Conservation (phyloP, 1,284 basidiomycete genomes). For the Earliella scabrosa region DNA sequence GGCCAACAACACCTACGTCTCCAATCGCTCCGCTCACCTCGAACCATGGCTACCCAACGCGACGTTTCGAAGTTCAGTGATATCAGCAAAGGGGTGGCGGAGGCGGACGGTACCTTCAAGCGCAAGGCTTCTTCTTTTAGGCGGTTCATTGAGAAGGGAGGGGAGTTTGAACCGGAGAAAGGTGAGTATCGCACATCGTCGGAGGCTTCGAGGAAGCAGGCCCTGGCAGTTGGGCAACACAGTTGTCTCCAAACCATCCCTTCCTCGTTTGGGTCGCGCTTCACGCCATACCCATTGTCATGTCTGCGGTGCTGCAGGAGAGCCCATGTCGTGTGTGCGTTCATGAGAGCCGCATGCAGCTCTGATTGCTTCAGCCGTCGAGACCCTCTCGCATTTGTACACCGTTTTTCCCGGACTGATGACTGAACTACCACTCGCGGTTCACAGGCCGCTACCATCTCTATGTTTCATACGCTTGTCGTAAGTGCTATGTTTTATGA, state of each 20-base stretch:
- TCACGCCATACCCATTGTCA: no score
- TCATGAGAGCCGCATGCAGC: no score
- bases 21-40: neutral
- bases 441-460: constrained; percentile 88
- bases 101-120: constrained; percentile 81
- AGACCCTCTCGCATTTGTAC: no score
- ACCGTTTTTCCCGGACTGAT: no score
- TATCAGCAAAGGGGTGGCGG: constrained; percentile 57
- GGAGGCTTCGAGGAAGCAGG: neutral
- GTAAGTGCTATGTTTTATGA: constrained; percentile 49
- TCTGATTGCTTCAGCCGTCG: no score
- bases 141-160: constrained; percentile 68
- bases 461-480: constrained; percentile 81
- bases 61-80: constrained; percentile 40
- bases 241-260: neutral
- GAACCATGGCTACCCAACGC: constrained; percentile 9
- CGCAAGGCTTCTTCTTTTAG: constrained; percentile 76
- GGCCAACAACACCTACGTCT: neutral
- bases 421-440: no score
- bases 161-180: constrained; percentile 79
- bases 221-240: neutral
- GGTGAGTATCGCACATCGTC: constrained; percentile 45
- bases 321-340: no score
- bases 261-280: no score
- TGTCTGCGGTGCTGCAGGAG: no score